These are phyloP conservation scores for Diplodia sapinea DNA, from an alignment of 2,329 filamentous ascomycete genomes.

Conservation along the genomic window DNA sequence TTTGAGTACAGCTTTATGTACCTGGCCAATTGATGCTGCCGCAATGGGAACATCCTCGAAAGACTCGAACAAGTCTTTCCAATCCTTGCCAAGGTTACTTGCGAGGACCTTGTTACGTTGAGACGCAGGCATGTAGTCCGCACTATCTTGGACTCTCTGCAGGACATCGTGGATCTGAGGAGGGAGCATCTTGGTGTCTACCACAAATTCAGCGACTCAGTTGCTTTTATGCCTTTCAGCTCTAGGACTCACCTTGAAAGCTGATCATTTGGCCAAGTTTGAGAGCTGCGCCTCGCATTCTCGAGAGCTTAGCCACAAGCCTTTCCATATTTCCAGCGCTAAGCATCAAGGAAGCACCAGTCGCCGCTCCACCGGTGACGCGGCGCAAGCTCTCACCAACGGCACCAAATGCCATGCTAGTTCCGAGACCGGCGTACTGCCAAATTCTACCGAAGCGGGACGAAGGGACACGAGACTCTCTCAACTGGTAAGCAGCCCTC, in stretches of 20 bases:
- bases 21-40: constrained; percentile 95
- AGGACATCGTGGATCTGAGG: constrained; percentile 85
- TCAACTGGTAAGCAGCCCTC: constrained; percentile 67
- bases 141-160: constrained; percentile 92
- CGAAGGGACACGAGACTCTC: constrained; percentile 88
- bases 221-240: neutral
- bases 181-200: constrained; percentile 91
- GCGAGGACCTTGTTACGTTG: constrained; percentile 85
- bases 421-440: constrained; percentile 93
- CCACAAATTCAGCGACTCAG: constrained; percentile 20
- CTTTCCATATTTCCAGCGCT: constrained; percentile 91
- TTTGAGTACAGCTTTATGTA: constrained; percentile 82
- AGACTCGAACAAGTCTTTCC: constrained; percentile 79
- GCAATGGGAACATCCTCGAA: constrained; percentile 94
- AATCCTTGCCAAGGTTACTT: constrained; percentile 79
- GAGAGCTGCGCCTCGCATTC: constrained; percentile 95
- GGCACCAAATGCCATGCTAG: constrained; percentile 93
- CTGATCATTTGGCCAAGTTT: constrained; percentile 98
- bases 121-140: constrained; percentile 96
- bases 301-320: constrained; percentile 87
- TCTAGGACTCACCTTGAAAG: constrained; percentile 68
- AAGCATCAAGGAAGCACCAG: constrained; percentile 78
- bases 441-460: constrained; percentile 85
- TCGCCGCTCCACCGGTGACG: constrained; percentile 68
- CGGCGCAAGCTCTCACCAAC: constrained; percentile 84